Conservation (phyloP, 495 filamentous ascomycete species). For the Daldinia concentrica region DNA sequence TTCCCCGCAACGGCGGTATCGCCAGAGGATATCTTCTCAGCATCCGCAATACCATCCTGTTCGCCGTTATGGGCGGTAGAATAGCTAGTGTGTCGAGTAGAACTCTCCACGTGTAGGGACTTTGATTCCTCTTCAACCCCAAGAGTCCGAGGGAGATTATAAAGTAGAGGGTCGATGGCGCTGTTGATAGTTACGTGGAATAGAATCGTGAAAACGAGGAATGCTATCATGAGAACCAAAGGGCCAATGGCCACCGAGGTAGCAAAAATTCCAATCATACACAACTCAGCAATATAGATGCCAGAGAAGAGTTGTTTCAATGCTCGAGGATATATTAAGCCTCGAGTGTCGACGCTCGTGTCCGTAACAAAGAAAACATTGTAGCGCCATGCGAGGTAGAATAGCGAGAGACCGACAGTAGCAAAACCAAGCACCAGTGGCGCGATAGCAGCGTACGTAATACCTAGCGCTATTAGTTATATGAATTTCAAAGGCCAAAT, state of each 20-base stretch:
- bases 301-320: constrained; percentile 91
- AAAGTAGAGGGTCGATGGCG: constrained; percentile 80
- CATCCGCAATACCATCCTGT: constrained; percentile 43
- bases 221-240: constrained; percentile 81
- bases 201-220: constrained; percentile 80
- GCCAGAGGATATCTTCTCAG: constrained; percentile 37
- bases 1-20: constrained; percentile 43
- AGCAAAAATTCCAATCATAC: constrained; percentile 90
- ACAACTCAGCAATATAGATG: constrained; percentile 84
- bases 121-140: constrained; percentile 68
- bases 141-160: constrained; percentile 76
- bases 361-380: constrained; percentile 94
- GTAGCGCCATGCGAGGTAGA: constrained; percentile 95
- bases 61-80: constrained; percentile 43
- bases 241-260: constrained; percentile 77
- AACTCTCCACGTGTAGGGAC: constrained; percentile 50
- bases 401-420: constrained; percentile 80
- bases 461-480: constrained; percentile 57
- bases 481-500: neutral
- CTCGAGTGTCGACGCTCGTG: constrained; percentile 86
- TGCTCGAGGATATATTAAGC: constrained; percentile 85
- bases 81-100: constrained; percentile 34
- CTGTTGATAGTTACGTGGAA: constrained; percentile 84
- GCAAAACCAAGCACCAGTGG: constrained; percentile 90
- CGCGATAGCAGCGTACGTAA: constrained; percentile 90